Base-by-base conservation (phyloP, 83 land plant genomes). In the Diphasiastrum complanatum region DNA sequence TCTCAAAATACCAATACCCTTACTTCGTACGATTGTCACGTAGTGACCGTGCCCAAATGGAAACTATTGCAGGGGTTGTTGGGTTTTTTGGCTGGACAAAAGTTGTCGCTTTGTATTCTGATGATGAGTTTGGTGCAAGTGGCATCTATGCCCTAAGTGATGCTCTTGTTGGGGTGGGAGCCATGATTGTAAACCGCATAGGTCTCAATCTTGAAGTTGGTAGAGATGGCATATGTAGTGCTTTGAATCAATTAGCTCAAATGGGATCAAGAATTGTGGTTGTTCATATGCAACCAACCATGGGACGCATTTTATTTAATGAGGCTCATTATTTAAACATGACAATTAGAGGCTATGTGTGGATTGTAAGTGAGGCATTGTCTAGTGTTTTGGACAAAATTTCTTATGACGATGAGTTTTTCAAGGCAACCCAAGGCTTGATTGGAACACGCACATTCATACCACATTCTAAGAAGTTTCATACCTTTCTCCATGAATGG, bases 101-200 rank as follows among this genome's bases (percentile, higher is more conserved):
- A 45, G 79, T 85, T 28, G 73, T 82, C 45, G 86, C 90, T 19
- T 74, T 85, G 28, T 82, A 61, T 72, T 75, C 79, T 16, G 90
- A 85, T 59, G 10, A 38, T 38, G 37, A 41, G 11, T 28, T 33
- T 45, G 47, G 23, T 31, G 22, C 33, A 26, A 11, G 10, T 22
- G 19, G 20, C 36, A 65, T 28, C 34, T 31, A 33, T 51, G 32
- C 33, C 20, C 28, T 51, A n/a, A n/a, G n/a, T n/a, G n/a, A n/a
- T n/a, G n/a, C 50, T 5, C 3, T 29, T 51, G 24, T 22, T 36
- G 19, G 25, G 0, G 6, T 23, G 63, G 12, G 29, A 16, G 51
- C 2, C 63, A 60, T n/a, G n/a, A n/a, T n/a, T n/a, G n/a, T n/a
- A n/a, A n/a, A n/a, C n/a, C 12, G 45, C 12, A 14, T 18, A 1